Conservation (phyloP, 768 basidiomycete species). For the Pisolithus microcarpus region DNA sequence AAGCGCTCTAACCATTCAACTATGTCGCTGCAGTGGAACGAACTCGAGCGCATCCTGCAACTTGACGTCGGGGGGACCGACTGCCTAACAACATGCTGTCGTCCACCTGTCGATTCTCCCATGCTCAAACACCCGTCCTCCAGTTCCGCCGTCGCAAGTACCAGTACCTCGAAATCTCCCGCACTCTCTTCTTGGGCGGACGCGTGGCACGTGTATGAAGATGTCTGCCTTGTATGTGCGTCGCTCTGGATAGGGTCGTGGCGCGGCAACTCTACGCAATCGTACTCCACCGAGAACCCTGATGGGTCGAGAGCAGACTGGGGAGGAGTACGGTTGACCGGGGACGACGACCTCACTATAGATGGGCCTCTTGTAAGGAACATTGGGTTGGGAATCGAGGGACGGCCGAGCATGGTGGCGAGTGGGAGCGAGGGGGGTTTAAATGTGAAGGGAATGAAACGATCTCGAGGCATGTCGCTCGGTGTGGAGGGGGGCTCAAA, state of each 20-base stretch:
- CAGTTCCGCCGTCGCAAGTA: background rate
- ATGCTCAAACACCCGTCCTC: constrained; percentile 3
- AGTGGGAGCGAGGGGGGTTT: constrained; percentile 9
- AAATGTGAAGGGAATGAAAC: constrained; percentile 32
- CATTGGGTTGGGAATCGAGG: constrained; percentile 68
- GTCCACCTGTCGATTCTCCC: constrained; percentile 16
- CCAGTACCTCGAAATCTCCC: constrained; percentile 26
- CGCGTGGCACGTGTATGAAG: constrained; percentile 78
- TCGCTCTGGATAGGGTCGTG: constrained; percentile 74
- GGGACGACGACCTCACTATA: constrained; percentile 54
- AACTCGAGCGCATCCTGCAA: constrained; percentile 62
- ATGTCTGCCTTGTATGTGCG: constrained; percentile 75
- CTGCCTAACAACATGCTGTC: constrained; percentile 28
- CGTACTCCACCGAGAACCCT: constrained; percentile 40
- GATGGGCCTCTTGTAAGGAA: constrained; percentile 41
- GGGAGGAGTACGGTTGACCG: constrained; percentile 55
- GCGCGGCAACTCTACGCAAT: constrained; percentile 40
- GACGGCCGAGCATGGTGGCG: constrained; percentile 33
- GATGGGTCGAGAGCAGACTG: constrained; percentile 40
- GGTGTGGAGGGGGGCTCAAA: constrained; percentile 25
- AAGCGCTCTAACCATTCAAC: background rate
- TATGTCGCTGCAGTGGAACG: constrained; percentile 55
- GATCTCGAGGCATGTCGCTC: constrained; percentile 46
- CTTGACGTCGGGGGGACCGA: constrained; percentile 34
- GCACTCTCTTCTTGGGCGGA: constrained; percentile 56